phyloP scores from a whole-genome alignment of 2,329 filamentous ascomycete genomes.

The Leptographium radiaticola region DNA sequence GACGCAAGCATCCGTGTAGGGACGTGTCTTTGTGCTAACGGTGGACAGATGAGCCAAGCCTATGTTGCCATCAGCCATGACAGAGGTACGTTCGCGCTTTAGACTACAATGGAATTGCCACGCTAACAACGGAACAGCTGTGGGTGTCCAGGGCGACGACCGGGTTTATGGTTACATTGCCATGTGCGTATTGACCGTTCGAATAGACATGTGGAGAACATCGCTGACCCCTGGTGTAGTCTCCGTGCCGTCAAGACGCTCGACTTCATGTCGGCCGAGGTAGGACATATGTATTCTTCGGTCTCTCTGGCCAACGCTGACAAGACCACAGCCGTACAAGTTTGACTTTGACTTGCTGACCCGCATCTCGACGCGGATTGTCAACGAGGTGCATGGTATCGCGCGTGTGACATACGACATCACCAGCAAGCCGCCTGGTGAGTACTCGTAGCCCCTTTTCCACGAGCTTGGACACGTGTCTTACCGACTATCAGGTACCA shows the following conservation, averaged over 20 bases:
- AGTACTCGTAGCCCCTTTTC: no score
- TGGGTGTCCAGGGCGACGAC: neutral
- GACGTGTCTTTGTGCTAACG: neutral
- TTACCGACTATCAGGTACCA: no score
- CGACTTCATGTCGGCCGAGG: neutral
- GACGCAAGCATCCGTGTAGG: no score
- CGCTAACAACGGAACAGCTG: neutral
- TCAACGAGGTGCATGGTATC: constrained; percentile 64
- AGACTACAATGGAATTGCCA: neutral
- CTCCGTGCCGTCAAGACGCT: neutral
- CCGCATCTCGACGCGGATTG: constrained; percentile 52
- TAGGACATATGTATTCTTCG: neutral
- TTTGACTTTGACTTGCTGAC: constrained; percentile 54
- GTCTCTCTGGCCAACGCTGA: no score
- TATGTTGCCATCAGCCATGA: neutral
- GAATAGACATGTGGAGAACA: neutral
- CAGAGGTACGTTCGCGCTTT: neutral
- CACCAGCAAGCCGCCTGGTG: constrained; percentile 42
- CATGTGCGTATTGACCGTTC: neutral
- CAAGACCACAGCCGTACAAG: constrained; percentile 38
- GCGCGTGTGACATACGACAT: constrained; percentile 57
- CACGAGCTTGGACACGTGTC: no score
- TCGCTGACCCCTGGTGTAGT: neutral
- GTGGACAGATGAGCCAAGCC: neutral
- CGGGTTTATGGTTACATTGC: neutral